Percentiles rank a stretch among this genome's conserved stretches.
Conservation (phyloP, 257 asterid species). For the Solanum bukasovii region DNA sequence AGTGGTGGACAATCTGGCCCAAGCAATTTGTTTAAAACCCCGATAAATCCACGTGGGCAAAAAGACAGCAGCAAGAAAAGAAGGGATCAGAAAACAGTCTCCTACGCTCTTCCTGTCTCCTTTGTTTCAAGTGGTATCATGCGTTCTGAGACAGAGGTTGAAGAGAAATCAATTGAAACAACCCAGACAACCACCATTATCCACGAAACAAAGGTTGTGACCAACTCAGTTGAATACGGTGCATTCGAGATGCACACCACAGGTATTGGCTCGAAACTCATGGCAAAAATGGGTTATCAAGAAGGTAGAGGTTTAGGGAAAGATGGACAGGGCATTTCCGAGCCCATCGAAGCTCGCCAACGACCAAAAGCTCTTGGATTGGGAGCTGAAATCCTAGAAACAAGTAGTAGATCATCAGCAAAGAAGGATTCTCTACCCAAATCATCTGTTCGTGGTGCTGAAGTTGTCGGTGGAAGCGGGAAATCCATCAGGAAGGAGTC, state of each 20-base stretch:
- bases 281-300: conserved; percentile 94
- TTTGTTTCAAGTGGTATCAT: conserved; percentile 73
- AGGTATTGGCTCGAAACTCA: conserved; percentile 93
- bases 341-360: conserved; percentile 73
- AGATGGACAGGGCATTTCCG: conserved; percentile 69
- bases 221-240: conserved; percentile 34
- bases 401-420: conserved; percentile 11
- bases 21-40: conserved; percentile 22
- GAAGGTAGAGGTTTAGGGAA: conserved; percentile 83
- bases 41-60: conserved; percentile 7
- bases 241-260: conserved; percentile 92
- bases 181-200: conserved; percentile 19
- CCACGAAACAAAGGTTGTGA: conserved; percentile 18
- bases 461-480: conserved; percentile 12
- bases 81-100: conserved; percentile 33
- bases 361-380: conserved; percentile 91
- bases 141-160: conserved; percentile 31
- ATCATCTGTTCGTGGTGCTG: conserved; percentile 6
- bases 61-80: conserved; percentile 33
- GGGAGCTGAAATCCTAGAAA: conserved; percentile 70
- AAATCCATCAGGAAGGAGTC: conserved; percentile 19
- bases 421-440: conserved; percentile 9
- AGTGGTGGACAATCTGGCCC: conserved; percentile 21
- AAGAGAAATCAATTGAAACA: conserved; percentile 14
- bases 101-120: conserved; percentile 74